phyloP scores from a whole-genome alignment of 306 rosid species.

The Prunus persica region Prunus_persica_NCBIv2 NC_034009.1:42984501-42985000 shows the following conservation, averaged over 20 bases:
- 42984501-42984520: constrained; percentile 49
- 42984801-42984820: constrained; percentile 64
- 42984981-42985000: constrained; percentile 30
- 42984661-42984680: constrained; percentile 61
- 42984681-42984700: constrained; percentile 45
- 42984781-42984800: constrained; percentile 73
- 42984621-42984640: constrained; percentile 75
- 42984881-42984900: constrained; percentile 17
- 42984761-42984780: constrained; percentile 55
- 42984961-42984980: not conserved
- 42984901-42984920: constrained; percentile 36
- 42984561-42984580: constrained; percentile 23
- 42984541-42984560: constrained; percentile 24
- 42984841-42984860: constrained; percentile 75
- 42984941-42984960: constrained; percentile 10
- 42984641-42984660: constrained; percentile 61
- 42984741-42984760: constrained; percentile 58
- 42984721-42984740: constrained; percentile 68
- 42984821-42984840: constrained; percentile 71
- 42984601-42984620: constrained; percentile 42
- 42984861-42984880: constrained; percentile 16
- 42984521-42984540: constrained; percentile 42
- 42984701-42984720: constrained; percentile 63
- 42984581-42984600: constrained; percentile 29
- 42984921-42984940: constrained; percentile 24